Conservation (phyloP, 2,329 filamentous ascomycete species). For the Aspergillus pseudoglaucus region DNA sequence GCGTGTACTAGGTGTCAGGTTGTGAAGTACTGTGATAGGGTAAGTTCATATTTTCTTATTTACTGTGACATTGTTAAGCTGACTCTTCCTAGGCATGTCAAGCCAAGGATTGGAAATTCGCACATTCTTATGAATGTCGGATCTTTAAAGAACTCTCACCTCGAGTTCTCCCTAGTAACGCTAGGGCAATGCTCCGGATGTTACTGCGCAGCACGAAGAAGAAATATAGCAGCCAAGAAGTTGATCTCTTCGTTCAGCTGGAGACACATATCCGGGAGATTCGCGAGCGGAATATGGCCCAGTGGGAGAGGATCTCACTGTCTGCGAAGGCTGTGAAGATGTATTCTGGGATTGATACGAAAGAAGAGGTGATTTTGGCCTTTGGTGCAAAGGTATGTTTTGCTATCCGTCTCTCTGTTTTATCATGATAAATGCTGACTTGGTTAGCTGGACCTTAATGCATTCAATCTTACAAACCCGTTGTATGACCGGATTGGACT, state of each 20-base stretch:
- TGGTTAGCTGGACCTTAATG: conserved; percentile 50
- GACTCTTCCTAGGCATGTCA: conserved; percentile 48
- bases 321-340: conserved; percentile 50
- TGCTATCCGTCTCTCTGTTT: not conserved
- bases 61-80: not conserved
- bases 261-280: conserved; percentile 47
- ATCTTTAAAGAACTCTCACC: conserved; percentile 43
- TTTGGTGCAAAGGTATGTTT: conserved; percentile 42
- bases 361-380: conserved; percentile 35
- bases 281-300: conserved; percentile 29
- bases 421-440: not conserved
- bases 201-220: conserved; percentile 38
- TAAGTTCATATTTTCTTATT: conserved; percentile 23
- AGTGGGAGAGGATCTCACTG: conserved; percentile 46
- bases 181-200: conserved; percentile 51
- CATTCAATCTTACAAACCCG: conserved; percentile 51
- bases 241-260: conserved; percentile 39
- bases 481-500: conserved; percentile 54
- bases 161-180: conserved; percentile 48
- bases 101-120: conserved; percentile 51
- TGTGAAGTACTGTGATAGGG: conserved; percentile 56
- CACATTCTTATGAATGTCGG: conserved; percentile 56
- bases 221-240: conserved; percentile 32
- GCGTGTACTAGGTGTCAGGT: conserved; percentile 53
- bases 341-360: conserved; percentile 44